Base-by-base conservation (phyloP, 2,329 filamentous ascomycete genomes). In the Chaetoscypha palmicola region DNA sequence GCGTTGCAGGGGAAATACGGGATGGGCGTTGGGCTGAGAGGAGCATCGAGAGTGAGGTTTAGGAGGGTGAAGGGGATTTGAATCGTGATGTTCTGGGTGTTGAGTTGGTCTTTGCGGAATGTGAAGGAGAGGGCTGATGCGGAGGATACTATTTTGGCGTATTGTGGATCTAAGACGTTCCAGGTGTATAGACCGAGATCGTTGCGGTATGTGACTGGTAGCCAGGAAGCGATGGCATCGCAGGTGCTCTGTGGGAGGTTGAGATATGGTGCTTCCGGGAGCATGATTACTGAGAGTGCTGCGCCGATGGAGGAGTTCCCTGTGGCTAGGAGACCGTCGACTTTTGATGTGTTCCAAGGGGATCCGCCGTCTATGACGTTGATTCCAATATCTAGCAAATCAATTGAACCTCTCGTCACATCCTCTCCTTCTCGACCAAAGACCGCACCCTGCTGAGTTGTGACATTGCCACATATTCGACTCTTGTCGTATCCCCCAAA, bases 51-150 rank as follows among this genome's bases (percentile, higher is more conserved):
- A 11, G 47, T 52, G 4, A 55, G 41, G 32, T 51, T 50, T 9
- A 55, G 46, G 20, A 55, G 46, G 5, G 24, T 30, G 39, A 52
- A 54, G 5, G 52, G 52, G 0, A 54, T 46, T 16, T 43, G 47
- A 21, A 54, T 49, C 4, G 64, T 64, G 52, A 65, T 61, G 8
- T 53, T 60, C 19, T 57, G 37, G 10, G 46, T 34, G 5, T 46
- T 42, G 17, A 32, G 35, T 10, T 52, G 41, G n/a, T 38, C 26
- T 34, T 40, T 36, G 8, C 54, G 49, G 41, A 66, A 66, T 9
- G 49, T 52, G 43, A 66, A 66, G 26, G 45, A 45, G 2, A 67
- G 54, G 42, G 58, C 61, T 21, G 62, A 49, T 0, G 65, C 59
- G 3, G 64, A 66, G 2, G 52, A 50, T 12, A 64, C 43, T 19